Evolutionary conservation across 352 stramenopile genomes (phyloP), one percentile per base, ranked within the genome.

Genomic region (Globisporangium rhizosaccharum): DNA sequence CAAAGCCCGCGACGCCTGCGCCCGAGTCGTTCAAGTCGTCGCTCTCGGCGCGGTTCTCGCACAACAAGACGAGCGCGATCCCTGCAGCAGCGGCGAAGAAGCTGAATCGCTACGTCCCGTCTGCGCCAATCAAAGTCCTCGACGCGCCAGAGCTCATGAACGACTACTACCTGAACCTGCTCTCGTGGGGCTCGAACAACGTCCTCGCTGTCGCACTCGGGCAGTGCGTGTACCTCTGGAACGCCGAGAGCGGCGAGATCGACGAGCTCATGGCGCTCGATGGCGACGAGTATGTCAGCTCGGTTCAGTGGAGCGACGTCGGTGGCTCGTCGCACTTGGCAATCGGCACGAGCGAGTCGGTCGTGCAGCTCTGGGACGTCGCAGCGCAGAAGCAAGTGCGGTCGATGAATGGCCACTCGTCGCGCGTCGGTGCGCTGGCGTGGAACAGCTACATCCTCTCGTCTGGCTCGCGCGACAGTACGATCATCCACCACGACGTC

Each of bases 121-220:
- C 96, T 15, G 94, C 96, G 14, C 97, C 97, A 14, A 92, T 92
- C 60, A 96, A 98, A 49, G 59, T 99, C 51, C 73, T 99, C 44
- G 97, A 99, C 75, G 97, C 97, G 30, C 97, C 97, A 0, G 96
- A 99, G 68, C 74, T 99, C 28, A 88, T 98, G 63, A 97, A 99
- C 73, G 97, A 99, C 71, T 99, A 99, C 82, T 99, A 99, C 71
- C 78, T 99, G 26, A 99, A 99, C 69, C 82, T 99, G 48, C 72
- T 99, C 10, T 97, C 94, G 45, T 99, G 97, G 97, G 94, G 95
- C 54, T 71, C 85, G 48, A 98, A 92, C 70, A 99, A 99, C 71
- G 71, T 98, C 49, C 73, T 99, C 26, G 97, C 97, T 2, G 96
- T 99, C 7, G 97, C 97, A n/a, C 79, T 99, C 37, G 85, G 85